Evolutionary conservation across 202 grass and related monocot genomes (phyloP).

Genomic region (Panicum virgatum): DNA sequence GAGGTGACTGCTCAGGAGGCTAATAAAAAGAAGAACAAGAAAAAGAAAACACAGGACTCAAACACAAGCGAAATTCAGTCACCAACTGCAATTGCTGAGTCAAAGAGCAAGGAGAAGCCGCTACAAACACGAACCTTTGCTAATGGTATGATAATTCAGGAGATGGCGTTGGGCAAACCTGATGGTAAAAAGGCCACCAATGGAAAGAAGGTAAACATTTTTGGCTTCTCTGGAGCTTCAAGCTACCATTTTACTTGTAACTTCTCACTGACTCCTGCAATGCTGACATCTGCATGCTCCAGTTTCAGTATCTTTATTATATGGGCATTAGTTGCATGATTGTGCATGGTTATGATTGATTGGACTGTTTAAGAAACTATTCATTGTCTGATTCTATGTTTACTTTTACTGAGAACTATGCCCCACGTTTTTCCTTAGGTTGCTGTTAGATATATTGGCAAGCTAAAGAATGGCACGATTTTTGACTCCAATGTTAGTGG

Average conservation of each 20-base stretch:
- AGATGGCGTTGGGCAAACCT: constrained; percentile 71
- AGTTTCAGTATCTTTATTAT: constrained; percentile 12
- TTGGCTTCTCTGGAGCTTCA: background rate
- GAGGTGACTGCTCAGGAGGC: constrained; percentile 34
- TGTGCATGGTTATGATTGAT: background rate
- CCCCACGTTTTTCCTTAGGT: constrained; percentile 44
- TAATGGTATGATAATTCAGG: constrained; percentile 81
- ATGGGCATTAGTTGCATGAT: background rate
- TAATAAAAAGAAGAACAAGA: constrained; percentile 71
- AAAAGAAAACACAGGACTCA: constrained; percentile 48
- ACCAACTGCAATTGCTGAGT: constrained; percentile 25
- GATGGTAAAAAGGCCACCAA: constrained; percentile 75
- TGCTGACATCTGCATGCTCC: background rate
- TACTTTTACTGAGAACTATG: background rate
- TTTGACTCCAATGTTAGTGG: constrained; percentile 77
- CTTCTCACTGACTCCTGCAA: background rate
- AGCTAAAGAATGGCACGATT: constrained; percentile 77
- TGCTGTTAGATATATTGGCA: constrained; percentile 73
- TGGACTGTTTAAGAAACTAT: background rate
- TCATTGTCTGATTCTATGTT: constrained; percentile 11
- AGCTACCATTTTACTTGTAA: background rate
- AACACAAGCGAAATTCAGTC: constrained; percentile 44
- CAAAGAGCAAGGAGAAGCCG: constrained; percentile 44
- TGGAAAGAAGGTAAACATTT: constrained; percentile 67
- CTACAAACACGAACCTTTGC: constrained; percentile 66